A percentile compares a stretch with the other conserved stretches of the same genome.
These are phyloP conservation scores for Xerocomus minutiporus DNA, from an alignment of 1,284 basidiomycete genomes.

Conservation along the genomic window DNA sequence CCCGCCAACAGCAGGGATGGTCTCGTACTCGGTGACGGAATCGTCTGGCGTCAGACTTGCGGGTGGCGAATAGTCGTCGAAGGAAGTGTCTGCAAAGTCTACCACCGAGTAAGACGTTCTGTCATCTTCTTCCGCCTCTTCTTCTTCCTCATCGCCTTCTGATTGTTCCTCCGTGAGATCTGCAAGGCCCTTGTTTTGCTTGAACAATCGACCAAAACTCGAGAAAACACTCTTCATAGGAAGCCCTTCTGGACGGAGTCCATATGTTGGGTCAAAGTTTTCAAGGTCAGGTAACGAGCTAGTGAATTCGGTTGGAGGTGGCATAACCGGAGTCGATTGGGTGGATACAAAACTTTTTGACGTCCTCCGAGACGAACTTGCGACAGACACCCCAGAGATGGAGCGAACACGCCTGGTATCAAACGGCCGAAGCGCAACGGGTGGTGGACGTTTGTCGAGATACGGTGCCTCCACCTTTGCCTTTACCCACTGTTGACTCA, in stretches of 20 bases:
- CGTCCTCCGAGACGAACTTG: slow-evolving; percentile 31
- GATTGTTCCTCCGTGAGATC: slow-evolving; percentile 71
- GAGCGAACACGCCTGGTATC: slow-evolving; percentile 25
- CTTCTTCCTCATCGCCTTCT: slow-evolving; percentile 43
- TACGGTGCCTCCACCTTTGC: slow-evolving; percentile 82
- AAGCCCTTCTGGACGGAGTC: slow-evolving; percentile 87
- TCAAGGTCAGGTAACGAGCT: slow-evolving; percentile 73
- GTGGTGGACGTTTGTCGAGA: slow-evolving; percentile 46
- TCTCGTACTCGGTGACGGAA: slow-evolving; percentile 54
- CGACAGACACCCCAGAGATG: slow-evolving; percentile 35
- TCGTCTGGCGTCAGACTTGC: slow-evolving; percentile 30
- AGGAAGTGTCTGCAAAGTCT: slow-evolving; percentile 60
- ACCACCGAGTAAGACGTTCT: slow-evolving; percentile 51
- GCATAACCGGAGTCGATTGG: slow-evolving; percentile 22
- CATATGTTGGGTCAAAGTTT: slow-evolving; percentile 94
- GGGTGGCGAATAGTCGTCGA: slow-evolving; percentile 37
- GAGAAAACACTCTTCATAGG: slow-evolving; percentile 71
- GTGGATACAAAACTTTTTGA: slow-evolving; percentile 17
- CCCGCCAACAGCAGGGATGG: slow-evolving; percentile 74
- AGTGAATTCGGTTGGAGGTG: slow-evolving; percentile 36
- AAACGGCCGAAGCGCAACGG: slow-evolving; percentile 33
- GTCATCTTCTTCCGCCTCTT: slow-evolving; percentile 44
- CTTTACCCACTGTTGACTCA: slow-evolving; percentile 93
- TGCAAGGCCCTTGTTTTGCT: slow-evolving; percentile 64
- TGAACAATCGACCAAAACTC: slow-evolving; percentile 69